These are phyloP conservation scores for Yamadazyma jaroonii DNA, from an alignment of 1,139 yeast species.

Conservation along the genomic window DNA sequence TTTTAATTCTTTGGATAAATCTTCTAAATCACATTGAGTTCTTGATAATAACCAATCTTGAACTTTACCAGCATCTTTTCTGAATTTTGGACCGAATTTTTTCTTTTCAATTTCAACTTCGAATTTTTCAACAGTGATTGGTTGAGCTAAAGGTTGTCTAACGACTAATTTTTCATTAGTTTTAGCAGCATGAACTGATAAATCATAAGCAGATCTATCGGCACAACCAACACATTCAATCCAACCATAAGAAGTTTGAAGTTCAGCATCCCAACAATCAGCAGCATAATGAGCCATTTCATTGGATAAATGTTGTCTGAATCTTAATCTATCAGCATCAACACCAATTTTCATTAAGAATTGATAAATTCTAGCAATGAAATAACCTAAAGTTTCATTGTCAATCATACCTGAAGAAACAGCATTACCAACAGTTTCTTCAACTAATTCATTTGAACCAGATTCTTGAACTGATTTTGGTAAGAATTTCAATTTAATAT, in stretches of 20 bases:
- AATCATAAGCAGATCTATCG: conserved; percentile 97
- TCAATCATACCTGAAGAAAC: conserved; percentile 86
- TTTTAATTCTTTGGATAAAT: conserved; percentile 65
- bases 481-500: conserved; percentile 70
- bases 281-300: conserved; percentile 99
- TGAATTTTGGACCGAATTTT: conserved; percentile 95
- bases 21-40: conserved; percentile 84
- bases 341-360: conserved; percentile 90
- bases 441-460: conserved; percentile 70
- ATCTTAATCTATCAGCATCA: conserved; percentile 77
- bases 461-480: conserved; percentile 85
- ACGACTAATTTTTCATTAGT: conserved; percentile 95
- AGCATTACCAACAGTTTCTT: conserved; percentile 82
- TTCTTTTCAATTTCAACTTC: conserved; percentile 89
- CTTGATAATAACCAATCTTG: conserved; percentile 74
- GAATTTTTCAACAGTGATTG: conserved; percentile 74
- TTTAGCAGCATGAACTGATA: conserved; percentile 91
- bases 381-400: conserved; percentile 95
- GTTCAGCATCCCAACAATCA: conserved; percentile 99
- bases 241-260: conserved; percentile 97
- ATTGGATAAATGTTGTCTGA: conserved; percentile 97
- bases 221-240: conserved; percentile 99
- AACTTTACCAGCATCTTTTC: conserved; percentile 93
- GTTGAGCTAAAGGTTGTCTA: conserved; percentile 83
- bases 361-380: conserved; percentile 85